Evolutionary conservation across 352 stramenopile genomes (phyloP), one percentile per base, ranked within the genome.

Genomic region (Phytophthora colocasiae): DNA sequence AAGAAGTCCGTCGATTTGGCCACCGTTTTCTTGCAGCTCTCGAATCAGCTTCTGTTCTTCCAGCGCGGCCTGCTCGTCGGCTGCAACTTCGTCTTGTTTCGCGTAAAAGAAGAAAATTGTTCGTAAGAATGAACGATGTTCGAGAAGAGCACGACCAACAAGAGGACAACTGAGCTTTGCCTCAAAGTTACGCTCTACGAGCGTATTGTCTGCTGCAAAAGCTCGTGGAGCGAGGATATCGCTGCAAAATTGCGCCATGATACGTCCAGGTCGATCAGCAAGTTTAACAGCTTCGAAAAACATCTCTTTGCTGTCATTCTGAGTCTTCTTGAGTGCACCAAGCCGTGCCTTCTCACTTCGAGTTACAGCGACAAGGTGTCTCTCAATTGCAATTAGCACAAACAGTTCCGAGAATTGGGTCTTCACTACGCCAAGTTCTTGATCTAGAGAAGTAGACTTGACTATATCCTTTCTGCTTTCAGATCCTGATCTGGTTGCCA

Each of bases 71-170:
- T 44, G 61, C 49, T 63, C 49, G 19, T 73, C 61, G 3, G 61
- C 55, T 7, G 75, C 71, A 5, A 74, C 48, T 24, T 73, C 71
- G 5, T 77, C 68, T 36, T 81, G 77, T 24, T 86, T 84, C 3
- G 79, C 75, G 29, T 82, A 91, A 15, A 69, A 77, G 54, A 85
- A 88, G 40, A 91, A 89, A 2, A 89, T 47, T 0, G 55, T 52
- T 6, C 82, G 76, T 6, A 91, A 40, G 48, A 91, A 91, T 8
- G 78, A 59, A 1, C 82, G 80, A 27, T 89, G 78, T 40, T 91
- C 80, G 1, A 91, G 71, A 3, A 91, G 56, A 22, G 73, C 71
- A 10, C 71, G 67, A 7, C 55, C 50, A 0, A 89, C 74, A 6
- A 88, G 59, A 9, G 80, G 80, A 27, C 69, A 83, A 36, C 62